Percentiles rank a stretch among this genome's conserved stretches.
phyloP scores from a whole-genome alignment of 345 rosid genomes.

The Lepidium aucheri region DNA sequence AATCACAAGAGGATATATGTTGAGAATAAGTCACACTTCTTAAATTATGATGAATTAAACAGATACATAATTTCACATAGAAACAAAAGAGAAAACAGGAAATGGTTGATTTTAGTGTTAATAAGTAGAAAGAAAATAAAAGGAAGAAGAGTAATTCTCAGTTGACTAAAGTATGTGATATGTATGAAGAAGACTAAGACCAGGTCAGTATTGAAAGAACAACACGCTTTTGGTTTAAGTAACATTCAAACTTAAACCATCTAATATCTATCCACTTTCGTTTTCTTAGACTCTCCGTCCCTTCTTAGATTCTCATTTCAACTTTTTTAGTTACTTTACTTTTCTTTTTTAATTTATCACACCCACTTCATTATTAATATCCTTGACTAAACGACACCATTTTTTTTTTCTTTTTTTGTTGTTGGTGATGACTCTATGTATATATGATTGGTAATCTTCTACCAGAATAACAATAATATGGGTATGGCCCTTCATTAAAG shows the following conservation, averaged over 20 bases:
- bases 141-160: not conserved
- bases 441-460: constrained; percentile 15
- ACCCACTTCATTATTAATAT: constrained; percentile 11
- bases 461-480: not conserved
- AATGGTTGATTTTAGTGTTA: not conserved
- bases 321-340: constrained; percentile 4
- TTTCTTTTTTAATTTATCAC: not conserved
- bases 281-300: not conserved
- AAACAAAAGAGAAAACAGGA: too few species aligned
- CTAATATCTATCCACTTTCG: not conserved
- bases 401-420: not conserved
- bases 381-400: not conserved
- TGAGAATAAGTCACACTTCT: too few species aligned
- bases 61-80: too few species aligned
- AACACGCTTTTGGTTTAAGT: constrained; percentile 9
- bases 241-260: constrained; percentile 11
- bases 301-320: constrained; percentile 15
- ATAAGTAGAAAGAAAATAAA: not conserved
- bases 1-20: not conserved
- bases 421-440: not conserved
- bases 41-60: too few species aligned
- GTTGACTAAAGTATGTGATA: constrained; percentile 13
- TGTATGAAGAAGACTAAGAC: constrained; percentile 15
- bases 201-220: constrained; percentile 23
- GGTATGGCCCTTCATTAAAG: not conserved